Conservation (phyloP, 129 eudicot genomes). For the Ambrosia artemisiifolia region DNA sequence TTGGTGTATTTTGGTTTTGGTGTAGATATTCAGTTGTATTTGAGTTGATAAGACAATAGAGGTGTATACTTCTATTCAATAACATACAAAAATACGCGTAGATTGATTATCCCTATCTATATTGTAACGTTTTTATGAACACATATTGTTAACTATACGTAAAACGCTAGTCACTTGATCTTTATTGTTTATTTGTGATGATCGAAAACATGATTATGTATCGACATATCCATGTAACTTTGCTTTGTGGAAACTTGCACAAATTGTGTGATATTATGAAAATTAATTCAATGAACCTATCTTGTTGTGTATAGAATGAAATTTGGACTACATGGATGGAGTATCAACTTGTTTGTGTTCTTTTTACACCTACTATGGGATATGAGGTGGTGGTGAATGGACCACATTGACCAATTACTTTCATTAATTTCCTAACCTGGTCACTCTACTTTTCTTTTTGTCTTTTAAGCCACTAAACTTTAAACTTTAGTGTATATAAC, state of each 20-base stretch:
- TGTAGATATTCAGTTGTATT: too few species aligned
- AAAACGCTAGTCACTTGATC: too few species aligned
- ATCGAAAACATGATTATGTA: neutral
- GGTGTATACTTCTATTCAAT: too few species aligned
- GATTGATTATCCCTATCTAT: too few species aligned
- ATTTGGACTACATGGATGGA: neutral
- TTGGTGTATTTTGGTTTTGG: too few species aligned
- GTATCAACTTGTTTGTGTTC: conserved; percentile 15
- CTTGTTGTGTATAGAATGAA: neutral
- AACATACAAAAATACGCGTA: too few species aligned
- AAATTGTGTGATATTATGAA: neutral
- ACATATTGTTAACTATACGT: neutral
- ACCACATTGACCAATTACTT: conserved; percentile 29
- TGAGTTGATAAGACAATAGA: too few species aligned
- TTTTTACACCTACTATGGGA: conserved; percentile 9
- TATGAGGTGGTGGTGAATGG: conserved; percentile 16
- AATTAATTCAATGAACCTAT: conserved; percentile 1
- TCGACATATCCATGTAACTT: too few species aligned
- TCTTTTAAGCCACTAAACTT: conserved; percentile 19
- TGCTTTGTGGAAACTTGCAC: too few species aligned
- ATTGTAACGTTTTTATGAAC: too few species aligned
- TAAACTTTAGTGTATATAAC: conserved; percentile 12
- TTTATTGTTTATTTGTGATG: neutral
- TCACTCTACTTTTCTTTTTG: conserved; percentile 14
- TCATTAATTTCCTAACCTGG: conserved; percentile 9